Conservation (phyloP, 2,329 filamentous ascomycete genomes). For the Paraphoma sp. region DNA sequence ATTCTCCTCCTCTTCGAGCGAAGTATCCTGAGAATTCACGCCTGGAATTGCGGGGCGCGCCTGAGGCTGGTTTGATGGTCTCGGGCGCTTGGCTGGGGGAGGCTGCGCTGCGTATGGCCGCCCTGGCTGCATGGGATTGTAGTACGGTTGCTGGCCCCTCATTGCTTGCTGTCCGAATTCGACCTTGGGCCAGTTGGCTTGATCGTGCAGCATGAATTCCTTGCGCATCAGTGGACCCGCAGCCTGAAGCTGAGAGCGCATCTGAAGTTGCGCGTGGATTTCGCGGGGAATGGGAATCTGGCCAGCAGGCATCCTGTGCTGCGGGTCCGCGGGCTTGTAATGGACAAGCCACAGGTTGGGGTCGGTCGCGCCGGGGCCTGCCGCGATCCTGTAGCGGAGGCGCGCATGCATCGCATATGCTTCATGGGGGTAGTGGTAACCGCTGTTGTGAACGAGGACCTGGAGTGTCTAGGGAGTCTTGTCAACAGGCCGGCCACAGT, state of each 20-base stretch:
- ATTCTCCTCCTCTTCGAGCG: constrained; percentile 88
- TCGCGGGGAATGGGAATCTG: constrained; percentile 68
- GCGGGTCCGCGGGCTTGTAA: constrained; percentile 78
- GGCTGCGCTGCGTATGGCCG: constrained; percentile 47
- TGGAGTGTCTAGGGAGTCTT: constrained; percentile 79
- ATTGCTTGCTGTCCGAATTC: constrained; percentile 63
- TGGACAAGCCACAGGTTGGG: constrained; percentile 89
- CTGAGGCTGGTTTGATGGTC: constrained; percentile 48
- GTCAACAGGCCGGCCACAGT: constrained; percentile 13
- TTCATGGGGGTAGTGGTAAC: constrained; percentile 77
- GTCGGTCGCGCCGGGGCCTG: constrained; percentile 74
- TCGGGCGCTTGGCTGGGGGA: constrained; percentile 55
- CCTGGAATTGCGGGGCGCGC: constrained; percentile 51
- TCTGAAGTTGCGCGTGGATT: constrained; percentile 66
- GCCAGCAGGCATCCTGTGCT: constrained; percentile 73
- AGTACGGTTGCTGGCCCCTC: constrained; percentile 37
- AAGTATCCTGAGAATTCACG: constrained; percentile 47
- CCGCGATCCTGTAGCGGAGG: constrained; percentile 83
- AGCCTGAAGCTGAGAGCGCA: constrained; percentile 67
- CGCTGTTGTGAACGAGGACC: constrained; percentile 81
- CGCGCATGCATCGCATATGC: constrained; percentile 77
- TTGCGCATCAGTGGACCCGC: constrained; percentile 83
- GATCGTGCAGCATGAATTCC: constrained; percentile 92
- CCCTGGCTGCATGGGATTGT: constrained; percentile 46
- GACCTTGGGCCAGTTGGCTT: constrained; percentile 87